phyloP scores from a whole-genome alignment of 176 grass and related monocot species.

The Pontederia paniculata region DNA sequence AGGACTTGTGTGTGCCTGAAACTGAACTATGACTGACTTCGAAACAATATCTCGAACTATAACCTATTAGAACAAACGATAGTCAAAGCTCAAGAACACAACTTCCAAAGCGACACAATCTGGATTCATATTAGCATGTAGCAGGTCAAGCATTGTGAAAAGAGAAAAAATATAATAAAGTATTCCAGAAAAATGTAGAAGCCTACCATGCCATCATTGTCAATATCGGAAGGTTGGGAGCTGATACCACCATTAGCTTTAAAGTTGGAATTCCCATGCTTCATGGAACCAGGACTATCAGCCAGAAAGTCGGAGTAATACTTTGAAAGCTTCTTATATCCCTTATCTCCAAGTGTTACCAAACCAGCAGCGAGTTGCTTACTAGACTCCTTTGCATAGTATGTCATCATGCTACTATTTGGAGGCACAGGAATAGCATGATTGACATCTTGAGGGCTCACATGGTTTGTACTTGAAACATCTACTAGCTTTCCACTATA shows the following conservation, averaged over 20 bases:
- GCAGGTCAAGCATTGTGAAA: neutral
- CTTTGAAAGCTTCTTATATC: slow-evolving; percentile 78
- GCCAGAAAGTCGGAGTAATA: slow-evolving; percentile 53
- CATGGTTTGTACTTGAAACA: slow-evolving; percentile 48
- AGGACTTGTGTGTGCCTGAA: slow-evolving; percentile 74
- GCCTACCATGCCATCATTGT: slow-evolving; percentile 70
- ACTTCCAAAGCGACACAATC: neutral
- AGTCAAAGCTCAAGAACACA: neutral
- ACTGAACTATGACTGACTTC: slow-evolving; percentile 77
- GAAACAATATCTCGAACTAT: slow-evolving; percentile 84
- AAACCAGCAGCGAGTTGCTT: slow-evolving; percentile 77
- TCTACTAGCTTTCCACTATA: slow-evolving; percentile 62
- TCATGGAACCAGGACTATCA: slow-evolving; percentile 48
- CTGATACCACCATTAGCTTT: slow-evolving; percentile 41
- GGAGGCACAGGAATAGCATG: slow-evolving; percentile 22
- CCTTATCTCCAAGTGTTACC: slow-evolving; percentile 80
- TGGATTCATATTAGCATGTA: neutral
- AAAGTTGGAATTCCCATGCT: slow-evolving; percentile 36
- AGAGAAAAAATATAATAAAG: neutral
- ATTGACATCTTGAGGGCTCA: slow-evolving; percentile 64
- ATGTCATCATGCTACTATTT: slow-evolving; percentile 57
- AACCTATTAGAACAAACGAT: slow-evolving; percentile 42
- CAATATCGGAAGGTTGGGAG: slow-evolving; percentile 34
- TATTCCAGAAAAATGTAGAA: slow-evolving; percentile 3
- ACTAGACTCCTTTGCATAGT: slow-evolving; percentile 94